Conservation (phyloP, 2,329 filamentous ascomycete genomes). For the Fusarium sp. region DNA sequence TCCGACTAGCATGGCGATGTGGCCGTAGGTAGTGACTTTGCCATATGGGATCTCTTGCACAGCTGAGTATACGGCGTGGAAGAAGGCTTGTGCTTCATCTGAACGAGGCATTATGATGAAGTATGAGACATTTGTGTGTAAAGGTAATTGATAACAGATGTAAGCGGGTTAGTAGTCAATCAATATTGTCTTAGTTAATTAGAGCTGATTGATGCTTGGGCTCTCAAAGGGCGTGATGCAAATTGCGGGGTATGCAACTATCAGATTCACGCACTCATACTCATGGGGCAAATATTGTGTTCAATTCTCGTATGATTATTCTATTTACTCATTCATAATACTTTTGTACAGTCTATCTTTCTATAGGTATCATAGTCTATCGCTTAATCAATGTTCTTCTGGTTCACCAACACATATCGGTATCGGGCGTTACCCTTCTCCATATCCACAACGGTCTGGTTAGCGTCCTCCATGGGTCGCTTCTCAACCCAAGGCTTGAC, state of each 20-base stretch:
- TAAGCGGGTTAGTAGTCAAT: background rate
- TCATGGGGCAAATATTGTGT: background rate
- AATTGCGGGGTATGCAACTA: constrained; percentile 42
- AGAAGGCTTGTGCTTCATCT: constrained; percentile 82
- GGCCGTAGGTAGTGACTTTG: constrained; percentile 88
- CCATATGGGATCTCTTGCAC: constrained; percentile 88
- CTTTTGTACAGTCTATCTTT: constrained; percentile 17
- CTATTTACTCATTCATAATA: constrained; percentile 25
- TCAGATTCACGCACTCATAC: background rate
- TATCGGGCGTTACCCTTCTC: constrained; percentile 65
- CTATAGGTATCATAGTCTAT: constrained; percentile 8
- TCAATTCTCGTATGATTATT: constrained; percentile 7
- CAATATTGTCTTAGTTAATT: background rate
- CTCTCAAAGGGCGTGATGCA: constrained; percentile 31
- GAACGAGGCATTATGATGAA: constrained; percentile 71
- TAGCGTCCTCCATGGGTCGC: constrained; percentile 67
- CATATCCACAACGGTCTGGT: constrained; percentile 67
- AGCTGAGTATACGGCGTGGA: constrained; percentile 81
- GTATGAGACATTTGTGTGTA: background rate
- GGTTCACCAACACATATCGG: constrained; percentile 61
- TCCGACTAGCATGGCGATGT: constrained; percentile 79
- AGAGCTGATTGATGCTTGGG: background rate
- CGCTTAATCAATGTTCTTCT: constrained; percentile 47
- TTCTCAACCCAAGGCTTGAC: constrained; percentile 70
- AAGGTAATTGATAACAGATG: background rate